A percentile compares a stretch with the other conserved stretches of the same genome.
These are phyloP conservation scores for Leccinum truebloodii DNA, from an alignment of 768 basidiomycete genomes.

Conservation along the genomic window DNA sequence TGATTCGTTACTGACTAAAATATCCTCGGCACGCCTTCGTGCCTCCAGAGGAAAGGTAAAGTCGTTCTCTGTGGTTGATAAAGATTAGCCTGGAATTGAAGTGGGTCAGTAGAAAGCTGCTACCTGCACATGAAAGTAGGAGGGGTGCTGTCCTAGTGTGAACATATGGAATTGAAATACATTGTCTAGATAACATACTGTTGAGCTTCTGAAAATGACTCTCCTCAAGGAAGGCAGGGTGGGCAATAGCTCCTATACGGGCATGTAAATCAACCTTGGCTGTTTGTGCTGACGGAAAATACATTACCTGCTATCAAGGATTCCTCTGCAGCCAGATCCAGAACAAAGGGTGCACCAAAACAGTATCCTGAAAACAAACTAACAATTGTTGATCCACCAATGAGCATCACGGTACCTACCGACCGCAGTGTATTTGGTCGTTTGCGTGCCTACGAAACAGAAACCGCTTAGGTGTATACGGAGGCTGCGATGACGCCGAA, in stretches of 20 bases:
- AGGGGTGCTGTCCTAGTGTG: slow-evolving; percentile 20
- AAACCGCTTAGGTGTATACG: neutral
- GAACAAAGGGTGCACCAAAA: slow-evolving; percentile 52
- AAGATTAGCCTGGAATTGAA: neutral
- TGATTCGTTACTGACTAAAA: slow-evolving; percentile 47
- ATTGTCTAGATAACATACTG: slow-evolving; percentile 37
- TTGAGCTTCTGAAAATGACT: slow-evolving; percentile 50
- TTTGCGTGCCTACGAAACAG: slow-evolving; percentile 21
- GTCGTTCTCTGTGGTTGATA: slow-evolving; percentile 44
- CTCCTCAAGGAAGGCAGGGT: slow-evolving; percentile 53
- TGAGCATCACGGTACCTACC: slow-evolving; percentile 30
- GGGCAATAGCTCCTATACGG: slow-evolving; percentile 47
- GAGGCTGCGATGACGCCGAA: neutral
- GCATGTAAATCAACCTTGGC: neutral
- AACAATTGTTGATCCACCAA: neutral
- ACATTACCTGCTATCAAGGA: slow-evolving; percentile 46
- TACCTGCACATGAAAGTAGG: slow-evolving; percentile 29
- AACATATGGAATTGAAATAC: neutral
- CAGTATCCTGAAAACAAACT: slow-evolving; percentile 46
- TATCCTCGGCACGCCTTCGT: slow-evolving; percentile 56
- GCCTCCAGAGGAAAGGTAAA: slow-evolving; percentile 50
- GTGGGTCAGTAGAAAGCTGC: neutral
- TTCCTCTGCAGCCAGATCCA: slow-evolving; percentile 46
- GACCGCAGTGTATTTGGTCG: slow-evolving; percentile 42
- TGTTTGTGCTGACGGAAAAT: neutral